Base-by-base conservation (phyloP, 1,284 basidiomycete species). In the Cryptococcus depauperatus region DNA sequence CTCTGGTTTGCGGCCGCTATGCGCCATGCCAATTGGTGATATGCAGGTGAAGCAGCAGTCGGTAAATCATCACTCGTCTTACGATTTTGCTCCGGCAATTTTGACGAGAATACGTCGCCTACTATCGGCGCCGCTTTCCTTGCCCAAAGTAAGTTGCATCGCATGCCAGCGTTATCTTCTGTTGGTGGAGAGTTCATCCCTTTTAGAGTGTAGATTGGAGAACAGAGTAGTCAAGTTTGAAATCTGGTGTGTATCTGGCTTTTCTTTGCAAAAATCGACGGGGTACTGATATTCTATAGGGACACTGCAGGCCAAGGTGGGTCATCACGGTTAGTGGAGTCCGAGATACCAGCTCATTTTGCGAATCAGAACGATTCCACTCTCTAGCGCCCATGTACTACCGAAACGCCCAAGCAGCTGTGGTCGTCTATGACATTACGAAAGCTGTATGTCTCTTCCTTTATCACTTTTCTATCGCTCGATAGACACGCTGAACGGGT, bases 61-160 rank as follows among this genome's bases (percentile, higher is more conserved):
- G 95, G 95, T 55, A 99, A 99, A 76, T 96, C 92, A n/a, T 97
- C 92, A 22, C 83, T 99, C 48, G 95, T 98, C 32, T 80, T 98
- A 51, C 84, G 95, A 70, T 99, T 99, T 46, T 54, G 56, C 23
- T 59, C 61, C 50, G 66, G 59, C 47, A 54, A 69, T 48, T 70
- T 70, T 46, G 68, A 67, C 55, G 69, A 68, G 52, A 69, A 71
- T 57, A 72, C 69, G 30, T 63, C 58, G 66, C 95, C 95, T 11
- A 99, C 95, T 18, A 99, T 98, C 64, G 95, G 93, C 41, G 88
- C 90, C 41, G 91, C 91, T 4, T 95, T 95, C 63, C 48, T 69
- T 27, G 69, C 67, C 9, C 66, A 71, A 50, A 70, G 69, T 71
- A 48, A 37, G 65, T 62, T 47, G 9, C 5, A n/a, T 27, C 13